Evolutionary conservation across 176 grass and related monocot genomes (phyloP), one percentile per base, ranked within the genome.

Genomic region (Cenchrus fungigraminus): DNA sequence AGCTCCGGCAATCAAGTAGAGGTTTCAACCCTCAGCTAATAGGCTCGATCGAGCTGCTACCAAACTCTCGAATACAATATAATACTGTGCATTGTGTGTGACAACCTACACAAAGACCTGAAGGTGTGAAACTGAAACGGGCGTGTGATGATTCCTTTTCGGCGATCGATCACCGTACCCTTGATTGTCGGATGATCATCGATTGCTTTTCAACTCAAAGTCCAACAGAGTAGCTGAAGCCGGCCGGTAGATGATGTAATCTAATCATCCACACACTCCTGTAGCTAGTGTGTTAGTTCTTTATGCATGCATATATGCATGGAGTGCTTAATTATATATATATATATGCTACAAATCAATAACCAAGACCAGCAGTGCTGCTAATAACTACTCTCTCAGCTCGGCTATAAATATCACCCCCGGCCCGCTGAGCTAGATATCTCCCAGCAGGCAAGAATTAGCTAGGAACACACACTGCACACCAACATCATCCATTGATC

Each of bases 151-250:
- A 13, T n/a, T 43, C 40, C 66, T 45, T 17, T 44, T 70, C 3
- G 69, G 9, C 60, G 10, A 61, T 25, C 9, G 10, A 61, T 25
- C 9, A 53, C 8, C 5, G 1, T 14, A 29, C 47, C 71, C 71
- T 73, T 73, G 47, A 73, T 73, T 73, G 71, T 0, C 71, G 71
- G 47, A 52, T 14, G 71, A 53, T 52, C 22, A 73, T 32, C 28
- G 14, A 11, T 31, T 72, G 45, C 22, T 73, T 74, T 74, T 74
- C 71, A 54, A 54, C 49, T 54, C 71, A 34, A 74, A 53, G 71
- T 53, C 49, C 71, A 74, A 74, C 71, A 17, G 51, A 74, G 71
- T 51, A 74, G 70, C 45, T 19, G 12, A 6, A 5, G 16, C 11
- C n/a, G 12, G 22, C 17, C 17, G 42, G 16, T 46, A 46, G 9